Evolutionary conservation across 805 yeast genomes (phyloP).

Genomic region (Teunomyces gatunensis): DNA sequence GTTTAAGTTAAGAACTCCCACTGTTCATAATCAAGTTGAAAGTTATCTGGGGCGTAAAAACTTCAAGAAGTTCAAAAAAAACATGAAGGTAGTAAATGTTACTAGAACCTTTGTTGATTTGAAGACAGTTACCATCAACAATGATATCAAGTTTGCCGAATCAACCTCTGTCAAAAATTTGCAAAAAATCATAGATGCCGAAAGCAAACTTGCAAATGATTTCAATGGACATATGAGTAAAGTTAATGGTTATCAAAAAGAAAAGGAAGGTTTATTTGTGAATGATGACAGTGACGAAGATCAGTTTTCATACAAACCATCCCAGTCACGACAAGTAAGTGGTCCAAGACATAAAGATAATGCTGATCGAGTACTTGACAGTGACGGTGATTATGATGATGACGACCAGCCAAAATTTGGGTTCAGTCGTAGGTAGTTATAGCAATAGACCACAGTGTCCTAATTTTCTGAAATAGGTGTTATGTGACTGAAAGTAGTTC

Average conservation of each 20-base stretch:
- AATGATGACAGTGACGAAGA: slow-evolving; percentile 3
- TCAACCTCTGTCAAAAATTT: background rate
- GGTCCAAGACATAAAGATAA: background rate
- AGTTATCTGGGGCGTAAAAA: slow-evolving; percentile 34
- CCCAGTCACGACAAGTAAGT: background rate
- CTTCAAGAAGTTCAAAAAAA: slow-evolving; percentile 37
- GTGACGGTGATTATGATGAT: slow-evolving; percentile 9
- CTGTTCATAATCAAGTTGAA: slow-evolving; percentile 4
- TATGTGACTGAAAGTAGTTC: slow-evolving; percentile 29
- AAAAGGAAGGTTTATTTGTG: slow-evolving; percentile 1
- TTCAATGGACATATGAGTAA: slow-evolving; percentile 13
- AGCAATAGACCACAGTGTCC: slow-evolving; percentile 18
- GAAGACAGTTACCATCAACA: slow-evolving; percentile 9
- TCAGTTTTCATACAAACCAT: slow-evolving; percentile 2
- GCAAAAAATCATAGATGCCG: slow-evolving; percentile 1
- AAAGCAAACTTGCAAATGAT: slow-evolving; percentile 7
- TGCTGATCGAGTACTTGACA: too few relatives aligned
- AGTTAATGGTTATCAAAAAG: slow-evolving; percentile 6
- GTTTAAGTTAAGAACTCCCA: slow-evolving; percentile 13
- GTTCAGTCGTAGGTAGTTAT: slow-evolving; percentile 17
- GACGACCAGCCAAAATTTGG: slow-evolving; percentile 35
- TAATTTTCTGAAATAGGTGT: slow-evolving; percentile 36
- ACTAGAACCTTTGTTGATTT: slow-evolving; percentile 32
- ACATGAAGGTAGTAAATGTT: slow-evolving; percentile 15
- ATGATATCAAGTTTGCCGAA: slow-evolving; percentile 7